These are phyloP conservation scores for Backusella westeae DNA, from an alignment of 192 early-diverging fungal genomes.

Conservation along the genomic window DNA sequence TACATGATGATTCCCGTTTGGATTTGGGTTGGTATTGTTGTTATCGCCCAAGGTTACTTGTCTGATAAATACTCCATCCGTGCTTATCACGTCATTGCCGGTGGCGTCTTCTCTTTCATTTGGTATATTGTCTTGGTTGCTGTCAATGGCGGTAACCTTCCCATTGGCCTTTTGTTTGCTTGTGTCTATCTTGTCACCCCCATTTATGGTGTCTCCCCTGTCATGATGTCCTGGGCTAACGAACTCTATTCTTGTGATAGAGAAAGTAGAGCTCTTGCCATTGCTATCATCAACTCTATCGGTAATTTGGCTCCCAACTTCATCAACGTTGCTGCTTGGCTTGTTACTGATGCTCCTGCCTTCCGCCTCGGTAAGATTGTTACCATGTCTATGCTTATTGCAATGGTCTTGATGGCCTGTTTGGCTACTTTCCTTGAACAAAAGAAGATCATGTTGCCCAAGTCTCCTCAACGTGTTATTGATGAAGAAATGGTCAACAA, in stretches of 20 bases:
- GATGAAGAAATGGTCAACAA: slow-evolving; percentile 13
- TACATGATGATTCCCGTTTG: slow-evolving; percentile 42
- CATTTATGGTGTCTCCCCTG: slow-evolving; percentile 20
- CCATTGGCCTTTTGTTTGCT: slow-evolving; percentile 20
- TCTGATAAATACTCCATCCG: slow-evolving; percentile 14
- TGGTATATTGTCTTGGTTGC: slow-evolving; percentile 25
- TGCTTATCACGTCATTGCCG: slow-evolving; percentile 20
- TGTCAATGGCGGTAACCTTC: slow-evolving; percentile 24
- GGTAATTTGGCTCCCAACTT: slow-evolving; percentile 32
- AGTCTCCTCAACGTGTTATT: background rate
- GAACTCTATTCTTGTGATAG: slow-evolving; percentile 23
- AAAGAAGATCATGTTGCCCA: slow-evolving; percentile 7
- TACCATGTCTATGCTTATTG: slow-evolving; percentile 5
- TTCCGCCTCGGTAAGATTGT: slow-evolving; percentile 17
- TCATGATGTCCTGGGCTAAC: slow-evolving; percentile 30
- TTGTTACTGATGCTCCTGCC: slow-evolving; percentile 15
- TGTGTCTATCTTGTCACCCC: slow-evolving; percentile 21
- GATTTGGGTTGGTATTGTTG: slow-evolving; percentile 23
- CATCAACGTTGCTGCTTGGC: slow-evolving; percentile 21
- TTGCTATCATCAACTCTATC: slow-evolving; percentile 24
- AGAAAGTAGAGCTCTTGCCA: slow-evolving; percentile 27
- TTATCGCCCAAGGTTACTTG: slow-evolving; percentile 26
- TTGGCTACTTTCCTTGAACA: background rate
- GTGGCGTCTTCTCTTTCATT: slow-evolving; percentile 11
- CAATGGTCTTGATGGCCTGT: background rate